Conservation (phyloP, 768 basidiomycete genomes). For the Amanita rimosa region DNA sequence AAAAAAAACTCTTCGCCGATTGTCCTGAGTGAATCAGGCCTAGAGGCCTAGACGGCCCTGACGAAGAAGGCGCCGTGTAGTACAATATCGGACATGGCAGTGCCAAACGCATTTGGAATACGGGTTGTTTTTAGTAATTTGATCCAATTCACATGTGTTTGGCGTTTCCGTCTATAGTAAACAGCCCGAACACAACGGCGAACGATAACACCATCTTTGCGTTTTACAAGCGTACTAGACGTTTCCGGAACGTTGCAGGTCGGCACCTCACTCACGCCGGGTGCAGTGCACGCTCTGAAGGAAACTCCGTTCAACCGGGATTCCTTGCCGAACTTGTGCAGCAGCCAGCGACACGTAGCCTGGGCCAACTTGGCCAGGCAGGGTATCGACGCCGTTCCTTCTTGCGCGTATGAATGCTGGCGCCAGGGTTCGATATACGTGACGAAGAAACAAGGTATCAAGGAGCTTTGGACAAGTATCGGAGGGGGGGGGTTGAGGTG, state of each 20-base stretch:
- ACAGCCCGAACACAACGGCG: too few species aligned
- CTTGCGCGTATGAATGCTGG: conserved; percentile 26
- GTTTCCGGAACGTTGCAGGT: conserved; percentile 59
- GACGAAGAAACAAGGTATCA: conserved; percentile 6
- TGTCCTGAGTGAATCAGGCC: neutral
- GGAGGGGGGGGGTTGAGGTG: too few species aligned
- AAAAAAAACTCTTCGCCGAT: neutral
- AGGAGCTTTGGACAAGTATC: conserved; percentile 55
- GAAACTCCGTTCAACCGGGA: conserved; percentile 19
- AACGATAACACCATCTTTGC: too few species aligned
- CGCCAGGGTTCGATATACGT: conserved; percentile 38
- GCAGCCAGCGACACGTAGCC: conserved; percentile 63
- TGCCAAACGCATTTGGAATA: neutral
- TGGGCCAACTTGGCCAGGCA: too few species aligned
- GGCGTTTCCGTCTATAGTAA: neutral
- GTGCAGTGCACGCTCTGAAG: conserved; percentile 34
- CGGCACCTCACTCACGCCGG: conserved; percentile 33
- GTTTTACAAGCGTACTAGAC: too few species aligned
- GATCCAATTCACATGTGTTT: too few species aligned
- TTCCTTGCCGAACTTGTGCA: conserved; percentile 49
- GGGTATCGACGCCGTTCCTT: conserved; percentile 41
- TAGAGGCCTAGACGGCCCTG: too few species aligned
- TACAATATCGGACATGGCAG: too few species aligned
- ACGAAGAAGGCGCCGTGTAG: too few species aligned
- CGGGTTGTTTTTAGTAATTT: too few species aligned